Evolutionary conservation across 306 rosid species (phyloP).

Genomic region (Datisca glomerata): DNA sequence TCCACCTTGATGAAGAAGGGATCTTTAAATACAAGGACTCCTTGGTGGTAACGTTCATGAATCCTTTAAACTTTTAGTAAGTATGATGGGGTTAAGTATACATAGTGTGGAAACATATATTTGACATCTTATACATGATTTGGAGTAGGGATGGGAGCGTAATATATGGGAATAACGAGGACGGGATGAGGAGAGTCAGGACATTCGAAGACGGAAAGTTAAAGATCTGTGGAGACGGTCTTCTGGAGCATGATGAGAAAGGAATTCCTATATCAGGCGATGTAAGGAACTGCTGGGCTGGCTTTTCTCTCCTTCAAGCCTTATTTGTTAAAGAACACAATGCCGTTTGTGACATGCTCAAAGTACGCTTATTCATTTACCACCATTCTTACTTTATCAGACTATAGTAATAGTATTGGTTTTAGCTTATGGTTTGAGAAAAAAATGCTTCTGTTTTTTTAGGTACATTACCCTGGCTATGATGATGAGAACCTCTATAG

Average conservation of each 20-base stretch:
- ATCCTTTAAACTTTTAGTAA: not conserved
- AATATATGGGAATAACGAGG: conserved; percentile 45
- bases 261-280: conserved; percentile 71
- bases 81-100: no score
- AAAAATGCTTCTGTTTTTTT: conserved; percentile 9
- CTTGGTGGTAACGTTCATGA: conserved; percentile 56
- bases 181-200: conserved; percentile 51
- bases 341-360: conserved; percentile 57
- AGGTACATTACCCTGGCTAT: conserved; percentile 36
- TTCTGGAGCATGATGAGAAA: conserved; percentile 50
- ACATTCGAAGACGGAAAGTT: conserved; percentile 54
- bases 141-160: conserved; percentile 78
- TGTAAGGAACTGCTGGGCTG: conserved; percentile 71
- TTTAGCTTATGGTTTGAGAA: conserved; percentile 1
- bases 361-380: conserved; percentile 15
- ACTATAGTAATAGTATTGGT: no score
- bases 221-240: conserved; percentile 45
- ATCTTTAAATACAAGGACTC: conserved; percentile 48
- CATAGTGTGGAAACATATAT: no score
- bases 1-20: conserved; percentile 23
- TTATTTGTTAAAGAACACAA: conserved; percentile 65
- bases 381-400: no score
- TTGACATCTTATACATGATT: no score
- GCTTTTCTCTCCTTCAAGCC: conserved; percentile 54
- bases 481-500: conserved; percentile 62